A percentile compares a stretch with the other conserved stretches of the same genome.
Conservation (phyloP, 2,329 filamentous ascomycete species). For the Xylariaceae sp. region DNA sequence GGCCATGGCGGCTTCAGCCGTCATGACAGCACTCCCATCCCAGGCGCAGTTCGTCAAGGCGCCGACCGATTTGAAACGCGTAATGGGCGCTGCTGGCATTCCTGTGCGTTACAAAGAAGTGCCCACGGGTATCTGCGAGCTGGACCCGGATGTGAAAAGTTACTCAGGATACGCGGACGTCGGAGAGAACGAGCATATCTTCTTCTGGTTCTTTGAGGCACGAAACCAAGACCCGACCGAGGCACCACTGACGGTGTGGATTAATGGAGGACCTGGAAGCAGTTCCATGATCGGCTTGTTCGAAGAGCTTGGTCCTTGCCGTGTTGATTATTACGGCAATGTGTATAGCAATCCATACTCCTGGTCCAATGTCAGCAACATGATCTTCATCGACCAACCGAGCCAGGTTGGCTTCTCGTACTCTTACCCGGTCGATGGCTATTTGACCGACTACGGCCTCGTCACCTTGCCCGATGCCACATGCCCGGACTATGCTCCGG, state of each 20-base stretch:
- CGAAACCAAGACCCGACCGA: slow-evolving; percentile 39
- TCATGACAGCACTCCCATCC: slow-evolving; percentile 11
- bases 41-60: slow-evolving; percentile 28
- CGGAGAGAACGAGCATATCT: slow-evolving; percentile 37
- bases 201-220: slow-evolving; percentile 50
- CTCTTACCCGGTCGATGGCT: slow-evolving; percentile 30
- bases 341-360: slow-evolving; percentile 53
- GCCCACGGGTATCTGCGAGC: slow-evolving; percentile 42
- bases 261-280: slow-evolving; percentile 51
- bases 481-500: slow-evolving; percentile 46
- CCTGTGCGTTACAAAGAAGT: slow-evolving; percentile 46
- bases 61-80: slow-evolving; percentile 25
- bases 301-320: slow-evolving; percentile 38
- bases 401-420: slow-evolving; percentile 56
- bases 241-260: slow-evolving; percentile 48
- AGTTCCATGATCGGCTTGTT: slow-evolving; percentile 55
- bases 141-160: slow-evolving; percentile 38
- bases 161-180: slow-evolving; percentile 43
- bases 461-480: slow-evolving; percentile 41
- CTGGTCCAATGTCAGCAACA: slow-evolving; percentile 57
- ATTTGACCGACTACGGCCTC: slow-evolving; percentile 27
- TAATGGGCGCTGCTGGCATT: slow-evolving; percentile 31
- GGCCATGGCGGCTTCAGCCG: slow-evolving; percentile 15
- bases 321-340: slow-evolving; percentile 40
- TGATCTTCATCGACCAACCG: slow-evolving; percentile 60